phyloP scores from a whole-genome alignment of 805 yeast species.

The Wickerhamomyces mucosus region DNA sequence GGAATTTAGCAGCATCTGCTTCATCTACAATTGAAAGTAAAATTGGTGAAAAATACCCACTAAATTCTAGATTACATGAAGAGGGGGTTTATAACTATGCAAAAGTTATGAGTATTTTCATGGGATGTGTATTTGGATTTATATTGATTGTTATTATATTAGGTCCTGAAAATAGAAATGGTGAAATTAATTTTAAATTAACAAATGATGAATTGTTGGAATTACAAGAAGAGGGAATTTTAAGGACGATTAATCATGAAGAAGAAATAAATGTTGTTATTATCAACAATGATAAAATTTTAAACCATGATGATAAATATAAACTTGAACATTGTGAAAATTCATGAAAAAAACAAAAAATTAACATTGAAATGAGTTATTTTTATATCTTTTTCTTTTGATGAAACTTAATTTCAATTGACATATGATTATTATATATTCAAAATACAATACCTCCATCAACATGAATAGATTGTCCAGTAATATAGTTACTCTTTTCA shows the following conservation, averaged over 20 bases:
- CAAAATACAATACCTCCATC: conserved; percentile 29
- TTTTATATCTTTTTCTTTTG: too few relatives aligned
- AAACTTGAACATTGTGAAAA: too few relatives aligned
- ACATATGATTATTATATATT: too few relatives aligned
- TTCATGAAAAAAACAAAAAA: too few relatives aligned
- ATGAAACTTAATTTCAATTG: too few relatives aligned
- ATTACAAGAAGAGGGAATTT: conserved; percentile 17
- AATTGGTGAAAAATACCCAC: conserved; percentile 47
- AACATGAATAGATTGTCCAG: conserved; percentile 26
- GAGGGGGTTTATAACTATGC: conserved; percentile 38
- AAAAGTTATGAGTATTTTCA: conserved; percentile 56
- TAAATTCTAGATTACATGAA: conserved; percentile 26
- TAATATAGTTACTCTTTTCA: conserved; percentile 26
- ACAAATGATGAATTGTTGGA: conserved; percentile 16
- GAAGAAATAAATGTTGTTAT: too few relatives aligned
- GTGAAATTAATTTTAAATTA: conserved; percentile 17
- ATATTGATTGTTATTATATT: conserved; percentile 38
- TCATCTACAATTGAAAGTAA: conserved; percentile 59
- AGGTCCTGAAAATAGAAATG: conserved; percentile 51
- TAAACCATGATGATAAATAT: too few relatives aligned
- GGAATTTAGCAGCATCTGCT: conserved; percentile 59
- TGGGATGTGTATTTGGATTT: conserved; percentile 52
- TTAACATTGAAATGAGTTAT: too few relatives aligned
- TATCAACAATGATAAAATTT: too few relatives aligned
- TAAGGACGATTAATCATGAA: too few relatives aligned